Conservation (phyloP, 768 basidiomycete species). For the Trametes gibbosa region DNA sequence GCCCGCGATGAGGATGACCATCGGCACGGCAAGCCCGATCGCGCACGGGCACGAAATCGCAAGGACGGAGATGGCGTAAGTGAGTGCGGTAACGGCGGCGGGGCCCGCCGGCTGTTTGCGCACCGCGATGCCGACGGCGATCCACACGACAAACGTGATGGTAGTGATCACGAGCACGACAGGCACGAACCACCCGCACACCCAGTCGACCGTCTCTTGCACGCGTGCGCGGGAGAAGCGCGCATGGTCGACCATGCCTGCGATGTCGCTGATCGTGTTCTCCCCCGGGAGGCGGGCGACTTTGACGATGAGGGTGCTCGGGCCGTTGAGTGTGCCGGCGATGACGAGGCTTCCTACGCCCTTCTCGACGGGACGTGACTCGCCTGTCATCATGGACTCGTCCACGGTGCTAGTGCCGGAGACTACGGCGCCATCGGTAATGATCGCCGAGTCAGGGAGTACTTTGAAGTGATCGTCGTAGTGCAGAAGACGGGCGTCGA, state of each 20-base stretch:
- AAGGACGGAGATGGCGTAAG: slow-evolving; percentile 50
- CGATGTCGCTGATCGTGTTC: slow-evolving; percentile 40
- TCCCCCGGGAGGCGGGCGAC: slow-evolving; percentile 37
- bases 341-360: slow-evolving; percentile 31
- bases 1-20: slow-evolving; percentile 35
- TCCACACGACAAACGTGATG: slow-evolving; percentile 38
- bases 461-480: slow-evolving; percentile 38
- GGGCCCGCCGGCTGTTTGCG: slow-evolving; percentile 24
- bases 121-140: slow-evolving; percentile 32
- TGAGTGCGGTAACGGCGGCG: slow-evolving; percentile 38
- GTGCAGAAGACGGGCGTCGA: slow-evolving; percentile 35
- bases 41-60: slow-evolving; percentile 57
- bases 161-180: slow-evolving; percentile 41
- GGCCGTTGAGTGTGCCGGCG: slow-evolving; percentile 39
- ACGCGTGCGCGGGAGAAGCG: slow-evolving; percentile 36
- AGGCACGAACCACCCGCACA: slow-evolving; percentile 50
- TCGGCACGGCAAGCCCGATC: slow-evolving; percentile 36
- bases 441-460: slow-evolving; percentile 32
- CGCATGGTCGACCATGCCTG: slow-evolving; percentile 35
- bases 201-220: slow-evolving; percentile 48
- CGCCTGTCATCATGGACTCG: slow-evolving; percentile 44
- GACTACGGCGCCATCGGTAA: slow-evolving; percentile 39
- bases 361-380: slow-evolving; percentile 39
- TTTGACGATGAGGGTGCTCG: slow-evolving; percentile 34
- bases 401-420: slow-evolving; percentile 38